These are phyloP conservation scores for Xylariaceae sp. DNA, from an alignment of 2,329 filamentous ascomycete genomes.

Conservation along the genomic window DNA sequence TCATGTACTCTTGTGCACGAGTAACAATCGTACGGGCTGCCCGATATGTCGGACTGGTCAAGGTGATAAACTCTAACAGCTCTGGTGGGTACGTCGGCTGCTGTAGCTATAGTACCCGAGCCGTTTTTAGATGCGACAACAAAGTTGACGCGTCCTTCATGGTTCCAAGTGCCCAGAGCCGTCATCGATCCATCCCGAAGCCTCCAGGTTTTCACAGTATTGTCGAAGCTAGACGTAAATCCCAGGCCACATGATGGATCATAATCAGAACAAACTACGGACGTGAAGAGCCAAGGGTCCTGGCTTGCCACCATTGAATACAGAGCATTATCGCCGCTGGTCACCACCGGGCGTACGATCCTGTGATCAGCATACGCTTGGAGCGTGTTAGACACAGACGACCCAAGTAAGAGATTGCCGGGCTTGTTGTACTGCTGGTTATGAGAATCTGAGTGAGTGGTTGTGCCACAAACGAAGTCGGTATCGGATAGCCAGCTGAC, in stretches of 20 bases:
- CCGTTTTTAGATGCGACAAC: conserved; percentile 50
- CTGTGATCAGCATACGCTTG: conserved; percentile 54
- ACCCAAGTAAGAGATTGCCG: conserved; percentile 58
- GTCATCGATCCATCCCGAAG: conserved; percentile 43
- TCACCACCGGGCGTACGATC: conserved; percentile 50
- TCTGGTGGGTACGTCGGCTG: conserved; percentile 49
- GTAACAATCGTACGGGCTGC: conserved; percentile 28
- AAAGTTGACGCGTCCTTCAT: conserved; percentile 59
- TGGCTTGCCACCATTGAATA: conserved; percentile 55
- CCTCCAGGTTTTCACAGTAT: conserved; percentile 57
- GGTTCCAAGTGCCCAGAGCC: conserved; percentile 49
- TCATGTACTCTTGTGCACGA: conserved; percentile 33
- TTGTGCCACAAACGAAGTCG: conserved; percentile 59
- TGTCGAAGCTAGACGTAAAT: conserved; percentile 60
- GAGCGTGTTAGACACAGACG: conserved; percentile 41
- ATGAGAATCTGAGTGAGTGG: conserved; percentile 57
- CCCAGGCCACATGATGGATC: conserved; percentile 42
- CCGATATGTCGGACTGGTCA: conserved; percentile 8
- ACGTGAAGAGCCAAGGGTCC: conserved; percentile 60
- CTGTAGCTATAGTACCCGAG: conserved; percentile 53
- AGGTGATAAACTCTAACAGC: conserved; percentile 57
- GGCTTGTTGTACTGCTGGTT: conserved; percentile 65
- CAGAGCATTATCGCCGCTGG: conserved; percentile 52
- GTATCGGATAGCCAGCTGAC: conserved; percentile 53
- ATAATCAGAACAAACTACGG: conserved; percentile 59